These are phyloP conservation scores for Apophysomyces ossiformis DNA, from an alignment of 371 early-diverging fungal species.

Conservation along the genomic window DNA sequence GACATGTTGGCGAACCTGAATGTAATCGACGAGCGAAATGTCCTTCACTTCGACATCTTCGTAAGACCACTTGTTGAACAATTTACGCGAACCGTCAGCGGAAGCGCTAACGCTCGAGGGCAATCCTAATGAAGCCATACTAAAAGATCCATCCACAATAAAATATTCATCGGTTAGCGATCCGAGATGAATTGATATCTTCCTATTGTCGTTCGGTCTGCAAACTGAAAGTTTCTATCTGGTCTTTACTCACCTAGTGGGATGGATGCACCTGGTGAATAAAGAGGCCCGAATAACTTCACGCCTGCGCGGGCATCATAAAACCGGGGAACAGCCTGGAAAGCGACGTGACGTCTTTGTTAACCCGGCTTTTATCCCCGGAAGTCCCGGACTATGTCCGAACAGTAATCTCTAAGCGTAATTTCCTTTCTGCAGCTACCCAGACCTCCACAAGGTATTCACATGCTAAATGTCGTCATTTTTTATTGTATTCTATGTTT, in stretches of 20 bases:
- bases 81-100: constrained; percentile 70
- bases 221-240: not conserved
- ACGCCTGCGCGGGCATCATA: not conserved
- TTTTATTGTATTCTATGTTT: too few species aligned
- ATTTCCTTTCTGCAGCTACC: too few species aligned
- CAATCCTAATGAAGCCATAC: constrained; percentile 68
- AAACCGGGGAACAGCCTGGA: too few species aligned
- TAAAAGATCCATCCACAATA: constrained; percentile 9
- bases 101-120: constrained; percentile 67
- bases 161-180: not conserved
- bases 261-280: constrained; percentile 12
- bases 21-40: constrained; percentile 94
- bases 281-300: constrained; percentile 10
- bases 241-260: not conserved
- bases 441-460: too few species aligned
- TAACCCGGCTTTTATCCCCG: too few species aligned
- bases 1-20: constrained; percentile 92
- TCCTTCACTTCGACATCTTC: constrained; percentile 97
- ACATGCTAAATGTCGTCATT: too few species aligned
- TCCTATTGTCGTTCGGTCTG: too few species aligned
- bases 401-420: too few species aligned
- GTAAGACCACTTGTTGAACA: constrained; percentile 96
- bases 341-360: too few species aligned
- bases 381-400: too few species aligned
- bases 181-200: not conserved